Evolutionary conservation across 208 protist genomes (phyloP), one percentile per base, ranked within the genome.

Genomic region (Porcisia deanei): DNA sequence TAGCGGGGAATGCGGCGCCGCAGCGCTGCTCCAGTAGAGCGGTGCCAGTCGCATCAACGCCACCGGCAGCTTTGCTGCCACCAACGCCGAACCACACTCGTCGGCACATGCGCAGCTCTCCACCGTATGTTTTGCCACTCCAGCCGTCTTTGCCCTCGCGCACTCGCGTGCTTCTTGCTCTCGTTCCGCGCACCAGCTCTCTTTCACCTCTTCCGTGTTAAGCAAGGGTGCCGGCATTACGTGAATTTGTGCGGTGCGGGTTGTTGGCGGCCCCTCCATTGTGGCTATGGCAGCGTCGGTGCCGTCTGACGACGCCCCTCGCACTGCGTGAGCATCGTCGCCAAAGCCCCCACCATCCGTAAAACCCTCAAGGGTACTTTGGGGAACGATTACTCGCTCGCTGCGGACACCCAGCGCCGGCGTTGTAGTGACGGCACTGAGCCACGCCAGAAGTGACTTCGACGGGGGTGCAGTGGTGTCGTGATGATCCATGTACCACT

Each of bases 351-450:
- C 71, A 37, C 20, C 52, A 9, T 67, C 77, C 25, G 39, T 14
- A 14, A 8, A 34, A 25, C 2, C 58, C 37, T 47, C 54, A 47
- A 10, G 5, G 52, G 0, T 67, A 14, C 45, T 53, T 4, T 60
- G 65, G 16, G 66, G 67, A 1, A 80, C 60, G 7, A 85, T 20
- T 10, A 91, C 75, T 7, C 68, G 76, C n/a, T 73, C 71, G 2
- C 83, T 73, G 30, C 81, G 82, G 1, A 74, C 83, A 18, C 87
- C 89, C n/a, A 85, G 61, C 37, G 68, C 77, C 18, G 68, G 73
- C 6, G 85, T 86, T 9, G 87, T 89, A 14, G 77, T 71, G n/a
- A 97, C 85, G 54, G 84, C 88, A 59, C 93, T 82, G 61, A 94
- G 86, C 91, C 93, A 97, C 54, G 85, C 86, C 73, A 82, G 65